These are phyloP conservation scores for Curvularia sp. DNA, from an alignment of 2,329 filamentous ascomycete genomes.

Conservation along the genomic window DNA sequence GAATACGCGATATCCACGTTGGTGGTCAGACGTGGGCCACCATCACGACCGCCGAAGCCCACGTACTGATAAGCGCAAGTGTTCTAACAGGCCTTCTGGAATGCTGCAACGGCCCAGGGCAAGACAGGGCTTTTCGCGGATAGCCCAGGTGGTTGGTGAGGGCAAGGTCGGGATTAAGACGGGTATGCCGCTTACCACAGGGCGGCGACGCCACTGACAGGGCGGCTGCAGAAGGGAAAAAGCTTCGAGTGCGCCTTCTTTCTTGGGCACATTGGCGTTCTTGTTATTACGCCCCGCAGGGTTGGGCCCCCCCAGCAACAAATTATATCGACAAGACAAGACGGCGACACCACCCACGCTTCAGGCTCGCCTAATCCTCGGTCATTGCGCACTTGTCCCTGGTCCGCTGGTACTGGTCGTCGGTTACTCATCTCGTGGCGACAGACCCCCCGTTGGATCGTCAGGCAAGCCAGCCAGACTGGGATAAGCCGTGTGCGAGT, in stretches of 20 bases:
- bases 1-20: constrained; percentile 9
- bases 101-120: background rate
- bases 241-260: constrained; percentile 16
- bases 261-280: constrained; percentile 8
- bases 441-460: constrained; percentile 7
- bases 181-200: constrained; percentile 14
- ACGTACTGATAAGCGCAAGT: background rate
- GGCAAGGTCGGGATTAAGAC: constrained; percentile 14
- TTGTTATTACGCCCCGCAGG: no score
- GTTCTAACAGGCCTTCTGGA: constrained; percentile 8
- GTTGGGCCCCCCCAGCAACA: no score
- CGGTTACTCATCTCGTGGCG: constrained; percentile 14
- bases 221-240: background rate
- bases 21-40: background rate
- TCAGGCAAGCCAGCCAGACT: constrained; percentile 13
- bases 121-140: constrained; percentile 1
- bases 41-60: no score
- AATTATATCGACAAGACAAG: background rate
- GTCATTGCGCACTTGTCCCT: background rate
- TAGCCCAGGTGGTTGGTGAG: background rate
- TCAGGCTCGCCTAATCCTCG: constrained; percentile 9
- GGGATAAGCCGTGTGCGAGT: background rate
- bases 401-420: background rate
- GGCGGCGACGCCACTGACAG: constrained; percentile 5
- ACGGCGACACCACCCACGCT: background rate